Percentiles rank a stretch among this genome's conserved stretches.
Conservation (phyloP, 2,329 filamentous ascomycete species). For the Lasiodiplodia citricola region DNA sequence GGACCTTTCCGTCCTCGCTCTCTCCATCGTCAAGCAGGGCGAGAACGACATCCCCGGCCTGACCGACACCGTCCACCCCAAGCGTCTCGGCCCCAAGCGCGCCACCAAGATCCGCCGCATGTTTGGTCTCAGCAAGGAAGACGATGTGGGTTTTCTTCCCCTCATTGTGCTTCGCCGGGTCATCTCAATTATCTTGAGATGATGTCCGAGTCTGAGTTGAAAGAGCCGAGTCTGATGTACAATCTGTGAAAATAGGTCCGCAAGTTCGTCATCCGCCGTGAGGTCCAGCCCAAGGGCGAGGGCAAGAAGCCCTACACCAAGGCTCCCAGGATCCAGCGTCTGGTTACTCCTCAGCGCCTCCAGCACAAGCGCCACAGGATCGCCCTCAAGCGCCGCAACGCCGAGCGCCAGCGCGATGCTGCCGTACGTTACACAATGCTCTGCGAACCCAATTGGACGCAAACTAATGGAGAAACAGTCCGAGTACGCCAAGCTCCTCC, state of each 20-base stretch:
- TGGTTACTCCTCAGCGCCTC: conserved; percentile 98
- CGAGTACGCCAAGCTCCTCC: conserved; percentile 94
- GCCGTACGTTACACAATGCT: conserved; percentile 70
- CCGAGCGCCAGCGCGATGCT: conserved; percentile 98
- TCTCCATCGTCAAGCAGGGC: conserved; percentile 97
- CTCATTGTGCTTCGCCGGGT: conserved; percentile 31
- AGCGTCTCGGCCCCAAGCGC: conserved; percentile 99
- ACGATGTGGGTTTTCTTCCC: conserved; percentile 83
- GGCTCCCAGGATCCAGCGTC: conserved; percentile 99
- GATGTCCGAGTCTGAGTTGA: conserved; percentile 23
- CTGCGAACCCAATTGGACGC: neutral
- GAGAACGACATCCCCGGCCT: conserved; percentile 92
- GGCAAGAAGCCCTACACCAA: conserved; percentile 99
- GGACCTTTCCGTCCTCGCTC: conserved; percentile 92
- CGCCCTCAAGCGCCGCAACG: conserved; percentile 96
- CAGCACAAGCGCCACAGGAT: conserved; percentile 99
- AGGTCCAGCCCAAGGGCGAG: conserved; percentile 96
- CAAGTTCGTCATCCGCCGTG: conserved; percentile 99
- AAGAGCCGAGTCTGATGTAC: conserved; percentile 55
- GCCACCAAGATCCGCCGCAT: conserved; percentile 99
- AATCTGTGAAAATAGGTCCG: conserved; percentile 70
- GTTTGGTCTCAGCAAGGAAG: conserved; percentile 99
- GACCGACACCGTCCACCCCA: conserved; percentile 97
- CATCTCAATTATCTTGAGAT: conserved; percentile 61
- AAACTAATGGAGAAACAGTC: conserved; percentile 65